phyloP scores from a whole-genome alignment of 805 yeast genomes.

The Brettanomyces anomalus region DNA sequence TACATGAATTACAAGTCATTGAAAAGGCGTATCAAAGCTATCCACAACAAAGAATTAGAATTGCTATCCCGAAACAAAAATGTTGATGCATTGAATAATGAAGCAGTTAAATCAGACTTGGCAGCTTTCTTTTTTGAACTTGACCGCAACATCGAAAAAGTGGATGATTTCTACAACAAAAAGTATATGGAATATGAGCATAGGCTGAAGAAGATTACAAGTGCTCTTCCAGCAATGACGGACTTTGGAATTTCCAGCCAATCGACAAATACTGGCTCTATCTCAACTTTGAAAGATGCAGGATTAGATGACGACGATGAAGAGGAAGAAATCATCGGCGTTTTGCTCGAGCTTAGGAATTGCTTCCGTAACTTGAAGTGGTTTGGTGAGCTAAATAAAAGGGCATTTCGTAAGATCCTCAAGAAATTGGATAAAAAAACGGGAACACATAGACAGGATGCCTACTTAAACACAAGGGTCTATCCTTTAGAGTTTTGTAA shows the following conservation, averaged over 20 bases:
- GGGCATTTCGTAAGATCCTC: conserved; percentile 82
- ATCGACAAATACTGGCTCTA: conserved; percentile 4
- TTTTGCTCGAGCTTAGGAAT: conserved; percentile 67
- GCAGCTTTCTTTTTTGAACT: conserved; percentile 68
- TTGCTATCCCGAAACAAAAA: conserved; percentile 16
- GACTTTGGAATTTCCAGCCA: neutral
- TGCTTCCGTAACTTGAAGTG: conserved; percentile 79
- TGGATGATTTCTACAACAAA: conserved; percentile 67
- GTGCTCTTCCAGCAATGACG: conserved; percentile 22
- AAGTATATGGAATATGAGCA: conserved; percentile 69
- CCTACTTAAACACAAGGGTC: conserved; percentile 59
- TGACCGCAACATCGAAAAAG: conserved; percentile 75
- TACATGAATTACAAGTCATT: conserved; percentile 82
- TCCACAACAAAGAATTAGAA: conserved; percentile 36
- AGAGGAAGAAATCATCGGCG: conserved; percentile 52
- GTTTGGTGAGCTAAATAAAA: conserved; percentile 87
- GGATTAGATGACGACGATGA: conserved; percentile 38
- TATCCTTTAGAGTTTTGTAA: conserved; percentile 71
- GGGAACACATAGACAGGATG: conserved; percentile 47
- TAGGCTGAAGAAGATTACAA: conserved; percentile 43
- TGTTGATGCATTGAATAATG: conserved; percentile 29
- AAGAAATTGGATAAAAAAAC: conserved; percentile 85
- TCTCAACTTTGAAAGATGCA: neutral
- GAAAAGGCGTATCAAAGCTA: conserved; percentile 69
- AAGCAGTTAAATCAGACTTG: conserved; percentile 36